A percentile compares a stretch with the other conserved stretches of the same genome.
These are phyloP conservation scores for Ophiocordyceps australis DNA, from an alignment of 2,329 filamentous ascomycete genomes.

Conservation along the genomic window DNA sequence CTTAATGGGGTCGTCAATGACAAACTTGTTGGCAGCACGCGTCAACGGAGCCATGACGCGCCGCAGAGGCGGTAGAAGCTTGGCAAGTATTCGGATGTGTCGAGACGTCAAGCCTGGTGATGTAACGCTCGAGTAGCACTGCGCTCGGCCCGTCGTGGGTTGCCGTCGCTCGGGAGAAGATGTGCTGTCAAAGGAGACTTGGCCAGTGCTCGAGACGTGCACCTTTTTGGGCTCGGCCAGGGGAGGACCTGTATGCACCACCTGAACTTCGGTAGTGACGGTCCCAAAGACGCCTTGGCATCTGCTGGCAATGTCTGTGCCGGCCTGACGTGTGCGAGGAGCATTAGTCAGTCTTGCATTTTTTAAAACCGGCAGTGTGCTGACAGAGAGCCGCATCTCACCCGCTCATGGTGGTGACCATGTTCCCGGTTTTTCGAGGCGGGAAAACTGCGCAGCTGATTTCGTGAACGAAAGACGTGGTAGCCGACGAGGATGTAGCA, in stretches of 20 bases:
- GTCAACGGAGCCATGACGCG: slow-evolving; percentile 5
- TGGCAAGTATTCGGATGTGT: too few relatives aligned
- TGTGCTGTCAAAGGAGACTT: slow-evolving; percentile 8
- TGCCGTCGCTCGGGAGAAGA: slow-evolving; percentile 4
- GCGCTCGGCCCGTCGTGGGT: slow-evolving; percentile 7
- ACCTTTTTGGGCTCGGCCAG: slow-evolving; percentile 8
- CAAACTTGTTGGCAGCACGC: slow-evolving; percentile 16
- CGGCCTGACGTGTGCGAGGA: too few relatives aligned
- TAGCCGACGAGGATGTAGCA: slow-evolving; percentile 40
- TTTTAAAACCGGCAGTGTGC: too few relatives aligned
- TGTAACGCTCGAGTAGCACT: slow-evolving; percentile 16
- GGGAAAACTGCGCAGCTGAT: slow-evolving; percentile 34
- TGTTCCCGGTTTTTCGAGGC: slow-evolving; percentile 12
- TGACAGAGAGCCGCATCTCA: slow-evolving; percentile 3
- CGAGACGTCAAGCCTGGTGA: slow-evolving; percentile 6
- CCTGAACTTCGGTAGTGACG: slow-evolving; percentile 32
- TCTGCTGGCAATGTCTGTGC: not conserved
- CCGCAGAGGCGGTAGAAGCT: too few relatives aligned
- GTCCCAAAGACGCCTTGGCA: slow-evolving; percentile 23
- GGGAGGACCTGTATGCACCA: slow-evolving; percentile 10
- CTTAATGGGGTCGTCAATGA: slow-evolving; percentile 34
- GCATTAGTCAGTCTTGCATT: too few relatives aligned
- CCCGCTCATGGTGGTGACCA: slow-evolving; percentile 12
- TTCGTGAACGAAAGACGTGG: slow-evolving; percentile 39
- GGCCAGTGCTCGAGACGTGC: slow-evolving; percentile 4